Base-by-base conservation (phyloP, 1,139 yeast species). In the Zhuliangozyma parablackwelliae region DNA sequence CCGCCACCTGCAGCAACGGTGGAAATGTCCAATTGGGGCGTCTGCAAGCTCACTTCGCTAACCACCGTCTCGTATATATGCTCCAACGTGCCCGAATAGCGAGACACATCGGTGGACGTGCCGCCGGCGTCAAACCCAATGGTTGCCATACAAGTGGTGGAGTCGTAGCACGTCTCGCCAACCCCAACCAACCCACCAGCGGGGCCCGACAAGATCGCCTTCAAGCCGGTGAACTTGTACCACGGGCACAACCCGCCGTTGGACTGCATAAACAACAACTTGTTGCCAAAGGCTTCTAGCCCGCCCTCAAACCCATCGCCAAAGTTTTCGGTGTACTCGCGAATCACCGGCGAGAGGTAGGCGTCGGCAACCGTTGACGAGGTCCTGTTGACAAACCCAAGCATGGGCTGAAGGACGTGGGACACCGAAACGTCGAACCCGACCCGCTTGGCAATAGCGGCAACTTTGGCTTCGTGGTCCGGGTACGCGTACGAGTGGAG, bases 101-200 rank as follows among this genome's bases (percentile, higher is more conserved):
- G 48, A 2, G 72, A 67, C 7, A 69, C 72, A 45, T 69, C 75
- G n/a, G 75, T 69, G 10, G 72, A 65, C 5, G 75, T 69, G 26
- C 75, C 75, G 37, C 75, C 75, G 27, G 72, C 72, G 50, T 69
- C 74, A 45, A 69, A 69, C 0, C 75, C 75, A 35, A 70, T 65
- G 6, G 74, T 67, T 10, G 73, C 73, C 28, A 46, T 55, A 6
- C 46, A 42, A 6, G 59, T 43, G 2, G 37, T 43, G 6, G 49
- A 30, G 41, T 69, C 73, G 45, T 53, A 63, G 47, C 75, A 70
- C 5, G 75, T 70, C 35, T 59, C 58, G 1, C 74, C 75, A 43
- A 57, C 67, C 0, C 76, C 76, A n/a, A 70, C 75, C 63, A 70
- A 63, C 24, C 76, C 76, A 30, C 76, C 76, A 26, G 76, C 76